A percentile compares a stretch with the other conserved stretches of the same genome.
Evolutionary conservation across 352 stramenopile species (phyloP).

Genomic region (Pythium dissotocum): DNA sequence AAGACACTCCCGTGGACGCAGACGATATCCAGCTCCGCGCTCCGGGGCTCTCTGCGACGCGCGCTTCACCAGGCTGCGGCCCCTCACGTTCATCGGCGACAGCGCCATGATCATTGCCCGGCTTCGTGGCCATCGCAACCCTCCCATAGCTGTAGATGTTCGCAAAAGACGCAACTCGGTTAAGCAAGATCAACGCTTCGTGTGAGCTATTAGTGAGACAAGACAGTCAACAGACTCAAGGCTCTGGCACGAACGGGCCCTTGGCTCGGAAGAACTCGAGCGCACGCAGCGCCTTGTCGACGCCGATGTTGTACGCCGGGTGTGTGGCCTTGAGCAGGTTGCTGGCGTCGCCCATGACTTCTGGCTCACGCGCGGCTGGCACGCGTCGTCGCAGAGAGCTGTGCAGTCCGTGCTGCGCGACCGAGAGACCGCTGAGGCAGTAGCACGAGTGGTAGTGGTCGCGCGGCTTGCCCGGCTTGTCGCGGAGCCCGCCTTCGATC

Average conservation of each 20-base stretch:
- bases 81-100: no score
- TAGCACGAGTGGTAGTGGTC: slow-evolving; percentile 99
- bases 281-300: slow-evolving; percentile 78
- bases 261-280: slow-evolving; percentile 70
- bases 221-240: background rate
- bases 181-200: no score
- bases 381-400: slow-evolving; percentile 15
- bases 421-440: slow-evolving; percentile 95
- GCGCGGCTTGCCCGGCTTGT: slow-evolving; percentile 94
- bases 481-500: slow-evolving; percentile 90
- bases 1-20: background rate
- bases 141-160: no score
- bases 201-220: no score
- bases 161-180: no score
- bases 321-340: slow-evolving; percentile 88
- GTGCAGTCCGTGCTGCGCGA: slow-evolving; percentile 86
- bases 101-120: no score
- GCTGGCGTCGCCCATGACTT: slow-evolving; percentile 53
- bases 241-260: slow-evolving; percentile 45
- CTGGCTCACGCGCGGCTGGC: slow-evolving; percentile 33
- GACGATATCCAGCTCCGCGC: background rate
- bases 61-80: background rate
- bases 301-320: slow-evolving; percentile 92
- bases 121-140: no score
- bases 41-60: background rate